Evolutionary conservation across 2,329 filamentous ascomycete genomes (phyloP).

Genomic region (Fusarium pilosicola): DNA sequence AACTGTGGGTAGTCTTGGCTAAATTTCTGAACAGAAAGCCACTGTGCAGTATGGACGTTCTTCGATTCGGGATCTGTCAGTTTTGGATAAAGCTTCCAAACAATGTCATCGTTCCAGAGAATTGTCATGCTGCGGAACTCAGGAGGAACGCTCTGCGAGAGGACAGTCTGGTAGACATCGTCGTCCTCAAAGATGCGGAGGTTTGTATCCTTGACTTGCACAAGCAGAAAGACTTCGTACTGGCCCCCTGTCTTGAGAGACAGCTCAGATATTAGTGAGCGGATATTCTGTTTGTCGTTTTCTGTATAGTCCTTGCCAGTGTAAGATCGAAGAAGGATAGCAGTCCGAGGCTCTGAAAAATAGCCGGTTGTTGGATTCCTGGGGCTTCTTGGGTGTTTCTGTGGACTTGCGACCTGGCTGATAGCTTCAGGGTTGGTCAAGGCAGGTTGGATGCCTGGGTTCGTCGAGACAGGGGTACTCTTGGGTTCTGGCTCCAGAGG

Average conservation of each 20-base stretch:
- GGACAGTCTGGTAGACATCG: conserved; percentile 66
- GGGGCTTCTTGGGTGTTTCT: conserved; percentile 17
- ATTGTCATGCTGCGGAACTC: conserved; percentile 78
- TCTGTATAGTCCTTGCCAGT: conserved; percentile 79
- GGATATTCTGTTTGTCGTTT: conserved; percentile 81
- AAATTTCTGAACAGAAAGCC: conserved; percentile 80
- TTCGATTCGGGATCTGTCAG: conserved; percentile 69
- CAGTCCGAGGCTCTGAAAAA: conserved; percentile 67
- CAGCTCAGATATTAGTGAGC: conserved; percentile 82
- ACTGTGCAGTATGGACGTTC: conserved; percentile 70
- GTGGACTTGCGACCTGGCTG: conserved; percentile 1
- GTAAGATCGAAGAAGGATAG: conserved; percentile 80
- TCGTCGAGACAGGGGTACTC: background rate
- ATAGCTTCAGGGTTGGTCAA: background rate
- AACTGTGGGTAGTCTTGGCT: conserved; percentile 80
- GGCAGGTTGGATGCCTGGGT: background rate
- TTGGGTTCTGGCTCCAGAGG: background rate
- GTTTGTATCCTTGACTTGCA: conserved; percentile 77
- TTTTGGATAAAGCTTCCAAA: conserved; percentile 80
- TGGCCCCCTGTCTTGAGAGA: conserved; percentile 80
- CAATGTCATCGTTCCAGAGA: conserved; percentile 79
- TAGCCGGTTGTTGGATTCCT: conserved; percentile 32
- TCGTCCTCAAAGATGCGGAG: conserved; percentile 68
- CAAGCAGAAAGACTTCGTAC: conserved; percentile 81
- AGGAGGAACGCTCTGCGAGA: conserved; percentile 71